Percentiles rank a stretch among this genome's conserved stretches.
Conservation (phyloP, 169 alveolate genomes). For the Cryptosporidium ryanae region DNA sequence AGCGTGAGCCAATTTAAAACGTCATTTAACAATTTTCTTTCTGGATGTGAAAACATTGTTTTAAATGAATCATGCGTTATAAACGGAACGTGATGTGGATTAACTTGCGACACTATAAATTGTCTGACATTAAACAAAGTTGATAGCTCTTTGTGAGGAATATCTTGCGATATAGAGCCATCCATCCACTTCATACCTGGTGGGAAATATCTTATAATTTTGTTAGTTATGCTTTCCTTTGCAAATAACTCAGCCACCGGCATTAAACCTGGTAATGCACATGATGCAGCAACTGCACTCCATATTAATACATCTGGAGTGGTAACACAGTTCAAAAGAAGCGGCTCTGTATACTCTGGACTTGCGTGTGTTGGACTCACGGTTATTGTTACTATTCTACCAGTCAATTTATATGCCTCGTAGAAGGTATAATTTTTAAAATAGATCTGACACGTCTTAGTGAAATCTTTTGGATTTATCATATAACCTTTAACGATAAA, state of each 20-base stretch:
- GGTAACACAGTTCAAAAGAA: constrained; percentile 81
- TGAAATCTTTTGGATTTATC: constrained; percentile 69
- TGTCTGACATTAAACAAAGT: constrained; percentile 75
- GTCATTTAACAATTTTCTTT: constrained; percentile 37
- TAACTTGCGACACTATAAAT: constrained; percentile 76
- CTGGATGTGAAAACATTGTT: constrained; percentile 41
- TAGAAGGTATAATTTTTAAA: constrained; percentile 79
- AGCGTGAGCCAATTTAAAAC: constrained; percentile 75
- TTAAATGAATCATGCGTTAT: constrained; percentile 26
- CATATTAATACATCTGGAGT: constrained; percentile 84
- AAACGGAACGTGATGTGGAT: constrained; percentile 78
- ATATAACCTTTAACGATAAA: constrained; percentile 73
- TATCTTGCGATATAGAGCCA: constrained; percentile 73
- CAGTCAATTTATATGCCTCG: constrained; percentile 84
- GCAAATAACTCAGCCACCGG: constrained; percentile 75
- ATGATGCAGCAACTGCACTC: constrained; percentile 84
- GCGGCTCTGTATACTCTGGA: constrained; percentile 77
- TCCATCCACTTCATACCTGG: constrained; percentile 79
- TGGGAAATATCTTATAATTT: constrained; percentile 66
- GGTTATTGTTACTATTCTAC: constrained; percentile 82
- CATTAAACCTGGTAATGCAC: constrained; percentile 82
- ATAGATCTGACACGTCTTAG: constrained; percentile 73
- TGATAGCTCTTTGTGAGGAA: constrained; percentile 70
- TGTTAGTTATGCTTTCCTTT: constrained; percentile 58
- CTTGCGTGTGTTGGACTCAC: constrained; percentile 79